These are phyloP conservation scores for Phaeolepiota aurea DNA, from an alignment of 768 basidiomycete genomes.

Conservation along the genomic window DNA sequence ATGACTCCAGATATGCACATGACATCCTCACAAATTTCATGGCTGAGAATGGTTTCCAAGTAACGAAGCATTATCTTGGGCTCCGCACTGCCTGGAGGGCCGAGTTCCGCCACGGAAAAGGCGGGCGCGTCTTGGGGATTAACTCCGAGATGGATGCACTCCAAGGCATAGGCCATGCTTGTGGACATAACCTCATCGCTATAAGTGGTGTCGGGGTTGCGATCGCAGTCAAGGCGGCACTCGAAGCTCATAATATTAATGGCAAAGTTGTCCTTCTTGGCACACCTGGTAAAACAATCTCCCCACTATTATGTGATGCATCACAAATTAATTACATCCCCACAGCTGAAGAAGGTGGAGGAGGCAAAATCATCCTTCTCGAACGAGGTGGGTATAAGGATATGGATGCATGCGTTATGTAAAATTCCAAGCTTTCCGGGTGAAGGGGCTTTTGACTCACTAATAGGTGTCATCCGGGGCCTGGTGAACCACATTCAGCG, in stretches of 20 bases:
- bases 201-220: slow-evolving; percentile 70
- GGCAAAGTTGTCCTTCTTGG: slow-evolving; percentile 71
- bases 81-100: slow-evolving; percentile 76
- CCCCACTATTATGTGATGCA: background rate
- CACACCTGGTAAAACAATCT: slow-evolving; percentile 48
- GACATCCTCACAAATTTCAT: slow-evolving; percentile 63
- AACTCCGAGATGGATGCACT: slow-evolving; percentile 78
- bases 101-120: slow-evolving; percentile 49
- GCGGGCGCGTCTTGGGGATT: slow-evolving; percentile 62
- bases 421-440: slow-evolving; percentile 3
- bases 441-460: slow-evolving; percentile 1
- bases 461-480: slow-evolving; percentile 72
- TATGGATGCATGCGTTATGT: slow-evolving; percentile 82
- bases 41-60: slow-evolving; percentile 56
- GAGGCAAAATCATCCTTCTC: slow-evolving; percentile 69
- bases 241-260: slow-evolving; percentile 51
- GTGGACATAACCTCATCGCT: slow-evolving; percentile 82
- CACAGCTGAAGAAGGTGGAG: slow-evolving; percentile 70
- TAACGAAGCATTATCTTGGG: slow-evolving; percentile 62
- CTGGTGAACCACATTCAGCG: slow-evolving; percentile 44
- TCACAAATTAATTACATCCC: background rate
- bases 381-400: slow-evolving; percentile 70
- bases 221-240: slow-evolving; percentile 61
- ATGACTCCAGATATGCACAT: slow-evolving; percentile 58
- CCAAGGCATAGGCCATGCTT: slow-evolving; percentile 52